phyloP scores from a whole-genome alignment of 805 yeast genomes.

The Diddensiella caesifluorescens region DNA sequence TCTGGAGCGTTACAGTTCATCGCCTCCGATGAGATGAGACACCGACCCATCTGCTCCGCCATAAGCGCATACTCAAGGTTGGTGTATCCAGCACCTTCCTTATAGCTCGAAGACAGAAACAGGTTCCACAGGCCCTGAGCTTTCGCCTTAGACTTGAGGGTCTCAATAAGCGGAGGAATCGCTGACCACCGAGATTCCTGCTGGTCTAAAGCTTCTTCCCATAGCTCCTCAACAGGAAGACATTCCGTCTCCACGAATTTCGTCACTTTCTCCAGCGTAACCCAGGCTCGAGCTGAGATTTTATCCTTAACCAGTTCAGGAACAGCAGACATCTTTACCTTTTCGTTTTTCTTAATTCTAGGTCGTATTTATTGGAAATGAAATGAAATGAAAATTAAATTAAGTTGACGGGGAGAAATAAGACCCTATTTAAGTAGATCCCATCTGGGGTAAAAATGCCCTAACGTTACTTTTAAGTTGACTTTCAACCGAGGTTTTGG shows the following conservation, averaged over 20 bases:
- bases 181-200: conserved; percentile 42
- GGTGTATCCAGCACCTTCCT: conserved; percentile 52
- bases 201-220: conserved; percentile 36
- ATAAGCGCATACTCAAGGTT: conserved; percentile 60
- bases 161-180: conserved; percentile 45
- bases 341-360: too few relatives aligned
- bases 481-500: too few relatives aligned
- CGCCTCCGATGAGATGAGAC: conserved; percentile 51
- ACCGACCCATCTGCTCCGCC: conserved; percentile 57
- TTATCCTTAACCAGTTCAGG: conserved; percentile 36
- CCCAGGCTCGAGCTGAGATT: conserved; percentile 34
- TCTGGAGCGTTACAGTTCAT: conserved; percentile 60
- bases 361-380: too few relatives aligned
- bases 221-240: conserved; percentile 50
- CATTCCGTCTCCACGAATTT: conserved; percentile 53
- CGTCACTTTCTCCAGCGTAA: conserved; percentile 35
- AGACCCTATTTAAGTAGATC: too few relatives aligned
- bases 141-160: conserved; percentile 48
- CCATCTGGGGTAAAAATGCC: too few relatives aligned
- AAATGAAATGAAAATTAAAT: too few relatives aligned
- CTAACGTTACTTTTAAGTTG: too few relatives aligned
- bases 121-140: conserved; percentile 56
- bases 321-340: conserved; percentile 19
- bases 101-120: conserved; percentile 45
- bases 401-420: too few relatives aligned